A percentile compares a stretch with the other conserved stretches of the same genome.
phyloP scores from a whole-genome alignment of 2,329 filamentous ascomycete genomes.

The Fusarium sp. region DNA sequence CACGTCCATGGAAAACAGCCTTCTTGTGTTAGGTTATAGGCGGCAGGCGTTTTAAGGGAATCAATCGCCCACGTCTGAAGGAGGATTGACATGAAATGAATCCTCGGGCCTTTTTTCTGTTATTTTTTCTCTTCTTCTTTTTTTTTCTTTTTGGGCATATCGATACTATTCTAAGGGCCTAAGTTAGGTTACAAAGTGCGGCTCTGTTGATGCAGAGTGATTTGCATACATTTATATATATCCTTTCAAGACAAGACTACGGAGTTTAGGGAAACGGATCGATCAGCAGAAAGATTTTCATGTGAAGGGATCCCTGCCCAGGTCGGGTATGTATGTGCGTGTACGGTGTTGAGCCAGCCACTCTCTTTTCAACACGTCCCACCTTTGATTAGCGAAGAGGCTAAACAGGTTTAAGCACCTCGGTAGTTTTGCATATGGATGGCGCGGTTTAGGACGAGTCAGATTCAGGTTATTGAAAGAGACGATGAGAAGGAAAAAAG shows the following conservation, averaged over 20 bases:
- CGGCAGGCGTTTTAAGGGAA: slow-evolving; percentile 41
- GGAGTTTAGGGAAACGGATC: too few relatives aligned
- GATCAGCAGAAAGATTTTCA: too few relatives aligned
- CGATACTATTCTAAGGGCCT: slow-evolving; percentile 10
- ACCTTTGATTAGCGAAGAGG: slow-evolving; percentile 34
- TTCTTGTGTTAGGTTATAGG: slow-evolving; percentile 43
- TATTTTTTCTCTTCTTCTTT: not conserved
- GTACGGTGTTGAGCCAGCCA: slow-evolving; percentile 25
- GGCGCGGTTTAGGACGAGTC: slow-evolving; percentile 21
- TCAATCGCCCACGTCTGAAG: slow-evolving; percentile 23
- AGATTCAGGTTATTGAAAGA: not conserved
- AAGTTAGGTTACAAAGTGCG: slow-evolving; percentile 1
- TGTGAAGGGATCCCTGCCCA: slow-evolving; percentile 29
- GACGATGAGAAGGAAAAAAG: not conserved
- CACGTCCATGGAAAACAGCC: slow-evolving; percentile 36
- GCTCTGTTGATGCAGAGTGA: slow-evolving; percentile 11
- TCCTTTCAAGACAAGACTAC: not conserved
- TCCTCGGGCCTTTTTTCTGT: slow-evolving; percentile 29
- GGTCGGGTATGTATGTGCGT: not conserved
- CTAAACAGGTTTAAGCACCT: slow-evolving; percentile 22
- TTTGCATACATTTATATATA: slow-evolving; percentile 13
- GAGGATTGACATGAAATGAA: slow-evolving; percentile 42
- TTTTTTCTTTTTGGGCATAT: slow-evolving; percentile 14
- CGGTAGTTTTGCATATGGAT: slow-evolving; percentile 32
- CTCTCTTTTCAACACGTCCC: slow-evolving; percentile 32